Base-by-base conservation (phyloP, 2,329 filamentous ascomycete species). In the Penicillium sp. region DNA sequence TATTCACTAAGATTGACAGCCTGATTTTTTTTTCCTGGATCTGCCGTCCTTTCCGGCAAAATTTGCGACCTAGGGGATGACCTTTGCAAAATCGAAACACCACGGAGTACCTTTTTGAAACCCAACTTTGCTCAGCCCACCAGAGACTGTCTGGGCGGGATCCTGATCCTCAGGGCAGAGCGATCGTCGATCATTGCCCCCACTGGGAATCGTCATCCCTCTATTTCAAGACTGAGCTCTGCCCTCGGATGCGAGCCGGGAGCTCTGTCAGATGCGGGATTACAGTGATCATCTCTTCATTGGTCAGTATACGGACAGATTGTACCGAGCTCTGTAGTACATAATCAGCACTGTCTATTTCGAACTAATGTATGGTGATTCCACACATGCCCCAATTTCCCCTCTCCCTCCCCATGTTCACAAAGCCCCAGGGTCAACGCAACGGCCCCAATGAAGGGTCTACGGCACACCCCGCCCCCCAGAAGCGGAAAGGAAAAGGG, bases 141-240 rank as follows among this genome's bases (percentile, higher is more conserved):
- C n/a, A 22, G 30, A 30, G 48, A 30, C 30, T 33, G 30, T 10
- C 30, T 6, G 30, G 30, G 30, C 30, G 10, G 30, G 30, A 33
- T 33, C 30, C 30, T 33, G 30, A 51, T 51, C 48, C 48, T 51
- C 48, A 35, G 28, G 30, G 30, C 30, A 35, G n/a, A 10, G 5
- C 28, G 28, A 33, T 35, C 48, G 48, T 51, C 48, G 48, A 48
- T 48, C 45, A 16, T 5, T 22, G 48, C 16, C 48, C 48, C 48
- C 30, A 51, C 48, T 35, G n/a, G 30, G n/a, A 51, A 51, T 51
- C n/a, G 48, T 35, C 28, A 51, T 33, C 28, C 28, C 19, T 51
- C 28, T 16, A 14, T 51, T 51, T 51, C n/a, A n/a, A 51, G 28
- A 51, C 5, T 51, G 30, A 51, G 28, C n/a, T 26, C n/a, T 51